A percentile compares a stretch with the other conserved stretches of the same genome.
Evolutionary conservation across 2,329 filamentous ascomycete genomes (phyloP).

Genomic region (Epichloe coenophiala): DNA sequence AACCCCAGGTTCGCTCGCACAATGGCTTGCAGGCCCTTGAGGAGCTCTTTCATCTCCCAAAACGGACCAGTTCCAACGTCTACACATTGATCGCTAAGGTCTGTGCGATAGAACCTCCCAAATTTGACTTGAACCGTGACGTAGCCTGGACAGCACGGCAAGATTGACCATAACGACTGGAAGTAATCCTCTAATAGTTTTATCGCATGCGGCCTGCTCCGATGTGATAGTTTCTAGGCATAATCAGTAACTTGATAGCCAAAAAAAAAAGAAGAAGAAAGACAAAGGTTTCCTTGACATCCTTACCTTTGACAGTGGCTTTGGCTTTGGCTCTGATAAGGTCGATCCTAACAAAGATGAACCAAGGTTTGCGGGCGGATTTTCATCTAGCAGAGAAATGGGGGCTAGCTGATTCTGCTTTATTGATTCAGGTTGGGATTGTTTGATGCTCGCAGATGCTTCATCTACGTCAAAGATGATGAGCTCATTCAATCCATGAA

Average conservation of each 20-base stretch:
- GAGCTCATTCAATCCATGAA: slow-evolving; percentile 1
- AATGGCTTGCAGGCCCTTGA: background rate
- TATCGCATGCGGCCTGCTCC: slow-evolving; percentile 6
- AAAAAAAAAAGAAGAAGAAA: background rate
- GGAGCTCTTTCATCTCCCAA: slow-evolving; percentile 6
- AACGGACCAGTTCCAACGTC: slow-evolving; percentile 10
- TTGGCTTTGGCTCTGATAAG: background rate
- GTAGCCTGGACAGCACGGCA: slow-evolving; percentile 13
- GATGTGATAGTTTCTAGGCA: background rate
- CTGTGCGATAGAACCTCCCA: slow-evolving; percentile 16
- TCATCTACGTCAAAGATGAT: background rate
- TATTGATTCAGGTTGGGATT: background rate
- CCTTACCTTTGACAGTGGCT: background rate
- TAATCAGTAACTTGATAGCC: background rate
- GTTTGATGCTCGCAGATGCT: background rate
- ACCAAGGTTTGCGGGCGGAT: background rate
- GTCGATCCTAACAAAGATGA: background rate
- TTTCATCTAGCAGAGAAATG: background rate
- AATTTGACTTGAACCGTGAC: slow-evolving; percentile 14
- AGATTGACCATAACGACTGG: slow-evolving; percentile 7
- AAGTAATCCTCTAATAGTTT: slow-evolving; percentile 5
- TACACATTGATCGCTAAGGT: slow-evolving; percentile 9
- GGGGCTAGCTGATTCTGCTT: background rate
- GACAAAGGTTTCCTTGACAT: background rate
- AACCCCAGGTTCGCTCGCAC: slow-evolving; percentile 11